Conservation (phyloP, 1,284 basidiomycete species). For the Peniophora sp. region DNA sequence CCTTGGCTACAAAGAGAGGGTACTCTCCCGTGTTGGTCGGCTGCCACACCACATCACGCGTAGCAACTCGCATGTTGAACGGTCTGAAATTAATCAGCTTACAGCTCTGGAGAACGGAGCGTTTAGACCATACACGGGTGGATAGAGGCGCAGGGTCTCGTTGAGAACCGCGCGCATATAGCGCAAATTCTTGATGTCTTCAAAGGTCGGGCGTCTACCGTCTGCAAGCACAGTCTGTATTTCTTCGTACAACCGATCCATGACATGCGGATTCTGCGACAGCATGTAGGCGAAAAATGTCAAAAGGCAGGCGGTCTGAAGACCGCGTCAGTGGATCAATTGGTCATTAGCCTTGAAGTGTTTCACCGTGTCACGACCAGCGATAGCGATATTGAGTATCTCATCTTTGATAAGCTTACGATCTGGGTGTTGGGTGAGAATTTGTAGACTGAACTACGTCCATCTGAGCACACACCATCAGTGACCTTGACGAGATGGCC, state of each 20-base stretch:
- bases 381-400: constrained; percentile 26
- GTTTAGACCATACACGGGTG: constrained; percentile 38
- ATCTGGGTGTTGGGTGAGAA: constrained; percentile 11
- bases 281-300: constrained; percentile 31
- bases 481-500: constrained; percentile 44
- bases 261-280: constrained; percentile 26
- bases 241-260: constrained; percentile 28
- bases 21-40: constrained; percentile 34
- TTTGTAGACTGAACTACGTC: too few relatives aligned
- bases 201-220: constrained; percentile 23
- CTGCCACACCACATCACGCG: constrained; percentile 31
- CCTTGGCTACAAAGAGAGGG: constrained; percentile 46
- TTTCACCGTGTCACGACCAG: constrained; percentile 26
- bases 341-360: too few relatives aligned
- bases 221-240: constrained; percentile 23
- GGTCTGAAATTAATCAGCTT: background rate
- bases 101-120: background rate
- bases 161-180: constrained; percentile 34
- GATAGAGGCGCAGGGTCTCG: constrained; percentile 52
- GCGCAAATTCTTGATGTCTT: constrained; percentile 32
- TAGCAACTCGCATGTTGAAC: constrained; percentile 34
- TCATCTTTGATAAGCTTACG: constrained; percentile 24
- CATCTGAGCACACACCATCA: constrained; percentile 36
- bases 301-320: constrained; percentile 27
- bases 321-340: too few relatives aligned